Conservation (phyloP, 352 stramenopile species). For the Globisporangium nodosum region DNA sequence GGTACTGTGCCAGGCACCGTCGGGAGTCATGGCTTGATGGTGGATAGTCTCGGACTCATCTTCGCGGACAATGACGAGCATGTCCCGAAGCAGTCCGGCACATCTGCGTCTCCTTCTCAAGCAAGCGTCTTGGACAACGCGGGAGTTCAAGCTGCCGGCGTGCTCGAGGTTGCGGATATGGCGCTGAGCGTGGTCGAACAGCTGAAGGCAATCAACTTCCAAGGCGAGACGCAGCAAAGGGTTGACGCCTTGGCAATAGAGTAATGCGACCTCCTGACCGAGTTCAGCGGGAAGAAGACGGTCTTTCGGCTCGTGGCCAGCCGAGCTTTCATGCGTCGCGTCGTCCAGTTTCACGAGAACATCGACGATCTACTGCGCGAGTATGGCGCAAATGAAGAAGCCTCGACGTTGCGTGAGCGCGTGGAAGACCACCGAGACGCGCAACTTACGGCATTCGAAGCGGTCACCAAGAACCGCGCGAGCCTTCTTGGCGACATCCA, state of each 20-base stretch:
- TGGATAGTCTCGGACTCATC: too few relatives aligned
- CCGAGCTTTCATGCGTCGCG: background rate
- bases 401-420: background rate
- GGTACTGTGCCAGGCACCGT: too few relatives aligned
- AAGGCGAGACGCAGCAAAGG: too few relatives aligned
- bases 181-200: background rate
- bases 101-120: too few relatives aligned
- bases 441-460: background rate
- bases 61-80: too few relatives aligned
- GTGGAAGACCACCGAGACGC: background rate
- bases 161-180: background rate
- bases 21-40: too few relatives aligned
- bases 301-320: background rate
- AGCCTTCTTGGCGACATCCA: background rate
- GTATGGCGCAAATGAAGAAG: background rate
- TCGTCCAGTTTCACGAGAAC: background rate
- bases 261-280: background rate
- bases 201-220: background rate
- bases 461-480: background rate
- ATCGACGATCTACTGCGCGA: background rate
- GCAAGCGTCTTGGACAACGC: too few relatives aligned
- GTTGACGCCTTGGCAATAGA: background rate
- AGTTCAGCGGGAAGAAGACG: background rate
- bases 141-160: too few relatives aligned
- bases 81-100: too few relatives aligned